Evolutionary conservation across 2,329 filamentous ascomycete species (phyloP).

Genomic region (Myriosclerotinia curreyana): DNA sequence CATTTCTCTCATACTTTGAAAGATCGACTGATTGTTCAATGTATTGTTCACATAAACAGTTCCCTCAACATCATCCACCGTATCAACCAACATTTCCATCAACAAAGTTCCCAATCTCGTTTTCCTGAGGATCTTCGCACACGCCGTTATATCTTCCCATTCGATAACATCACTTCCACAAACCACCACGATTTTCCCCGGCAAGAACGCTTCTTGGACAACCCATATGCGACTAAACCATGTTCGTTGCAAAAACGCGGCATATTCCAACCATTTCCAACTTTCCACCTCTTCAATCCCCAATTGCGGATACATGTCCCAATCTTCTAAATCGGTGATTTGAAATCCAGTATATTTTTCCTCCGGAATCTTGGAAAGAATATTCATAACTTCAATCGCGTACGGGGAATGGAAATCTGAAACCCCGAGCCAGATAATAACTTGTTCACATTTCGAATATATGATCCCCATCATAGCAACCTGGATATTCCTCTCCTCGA

Average conservation of each 20-base stretch:
- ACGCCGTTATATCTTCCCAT: conserved; percentile 20
- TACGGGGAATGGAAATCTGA: conserved; percentile 12
- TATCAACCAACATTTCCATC: conserved; percentile 19
- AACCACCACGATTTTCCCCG: conserved; percentile 16
- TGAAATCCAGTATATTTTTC: neutral
- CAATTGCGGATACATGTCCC: conserved; percentile 12
- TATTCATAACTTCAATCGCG: conserved; percentile 14
- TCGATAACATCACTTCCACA: conserved; percentile 17
- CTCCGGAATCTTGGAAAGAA: conserved; percentile 5
- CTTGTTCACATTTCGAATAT: conserved; percentile 18
- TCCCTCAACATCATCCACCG: conserved; percentile 10
- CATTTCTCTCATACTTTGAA: conserved; percentile 19
- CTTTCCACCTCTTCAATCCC: conserved; percentile 15
- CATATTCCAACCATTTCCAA: conserved; percentile 23
- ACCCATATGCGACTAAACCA: conserved; percentile 27
- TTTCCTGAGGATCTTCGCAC: conserved; percentile 19
- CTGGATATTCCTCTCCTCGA: conserved; percentile 21
- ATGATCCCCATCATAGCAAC: conserved; percentile 25
- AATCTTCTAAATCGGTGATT: conserved; percentile 16
- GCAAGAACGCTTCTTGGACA: conserved; percentile 24
- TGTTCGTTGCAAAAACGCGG: conserved; percentile 23
- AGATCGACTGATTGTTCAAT: conserved; percentile 24
- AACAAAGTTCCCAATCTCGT: conserved; percentile 20
- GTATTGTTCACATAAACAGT: conserved; percentile 21
- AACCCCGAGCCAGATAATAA: conserved; percentile 25